Evolutionary conservation across 768 basidiomycete genomes (phyloP).

Genomic region (Chlorophyllum brunneum): DNA sequence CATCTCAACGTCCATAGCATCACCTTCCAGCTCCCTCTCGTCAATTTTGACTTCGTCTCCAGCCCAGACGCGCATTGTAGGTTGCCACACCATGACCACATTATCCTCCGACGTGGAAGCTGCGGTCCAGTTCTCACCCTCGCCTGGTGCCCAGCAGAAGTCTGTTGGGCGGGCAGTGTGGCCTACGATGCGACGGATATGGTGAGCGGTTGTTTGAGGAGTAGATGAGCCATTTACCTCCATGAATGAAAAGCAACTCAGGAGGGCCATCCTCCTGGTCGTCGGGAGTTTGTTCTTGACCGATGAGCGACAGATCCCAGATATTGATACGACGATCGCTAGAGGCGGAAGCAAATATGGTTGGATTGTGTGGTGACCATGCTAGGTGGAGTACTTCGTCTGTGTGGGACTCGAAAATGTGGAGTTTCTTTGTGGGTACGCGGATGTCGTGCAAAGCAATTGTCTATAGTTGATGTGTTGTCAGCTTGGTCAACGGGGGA

Average conservation of each 20-base stretch:
- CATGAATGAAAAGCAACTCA: constrained; percentile 93
- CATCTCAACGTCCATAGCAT: constrained; percentile 69
- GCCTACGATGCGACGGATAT: constrained; percentile 38
- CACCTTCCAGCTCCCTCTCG: constrained; percentile 79
- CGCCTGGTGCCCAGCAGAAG: constrained; percentile 91
- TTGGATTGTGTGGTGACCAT: constrained; percentile 93
- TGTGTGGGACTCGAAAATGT: constrained; percentile 88
- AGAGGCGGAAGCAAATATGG: constrained; percentile 92
- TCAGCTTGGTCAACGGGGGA: not conserved
- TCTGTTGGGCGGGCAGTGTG: constrained; percentile 90
- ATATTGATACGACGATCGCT: constrained; percentile 91
- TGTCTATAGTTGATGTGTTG: constrained; percentile 42
- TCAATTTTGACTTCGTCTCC: constrained; percentile 84
- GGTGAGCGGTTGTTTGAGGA: not conserved
- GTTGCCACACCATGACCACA: constrained; percentile 96
- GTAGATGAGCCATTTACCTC: constrained; percentile 46
- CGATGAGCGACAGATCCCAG: constrained; percentile 92
- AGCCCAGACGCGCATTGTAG: constrained; percentile 91
- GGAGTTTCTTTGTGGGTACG: constrained; percentile 66
- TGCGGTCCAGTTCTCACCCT: constrained; percentile 79
- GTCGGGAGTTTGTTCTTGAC: constrained; percentile 94
- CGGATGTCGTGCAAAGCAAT: constrained; percentile 87
- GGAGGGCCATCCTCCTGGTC: constrained; percentile 99
- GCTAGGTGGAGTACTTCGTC: constrained; percentile 92
- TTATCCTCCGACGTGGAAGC: constrained; percentile 95